These are phyloP conservation scores for Pharnaceum exiguum DNA, from an alignment of 148 eudicot species.

Conservation along the genomic window DNA sequence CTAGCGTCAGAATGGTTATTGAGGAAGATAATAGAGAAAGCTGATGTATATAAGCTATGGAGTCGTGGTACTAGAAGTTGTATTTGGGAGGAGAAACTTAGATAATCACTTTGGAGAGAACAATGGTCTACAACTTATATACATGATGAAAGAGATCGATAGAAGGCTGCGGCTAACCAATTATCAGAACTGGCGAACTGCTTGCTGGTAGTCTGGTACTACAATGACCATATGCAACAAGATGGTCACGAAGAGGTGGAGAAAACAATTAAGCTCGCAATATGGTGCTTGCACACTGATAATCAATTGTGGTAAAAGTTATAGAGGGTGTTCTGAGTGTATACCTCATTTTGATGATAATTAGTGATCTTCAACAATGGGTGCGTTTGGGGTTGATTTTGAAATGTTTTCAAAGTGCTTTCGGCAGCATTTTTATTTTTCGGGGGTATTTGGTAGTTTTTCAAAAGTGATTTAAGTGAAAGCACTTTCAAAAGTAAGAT, in stretches of 20 bases:
- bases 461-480: too few species aligned
- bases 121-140: neutral
- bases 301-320: neutral
- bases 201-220: neutral
- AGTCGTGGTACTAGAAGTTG: neutral
- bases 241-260: neutral
- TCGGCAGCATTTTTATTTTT: too few species aligned
- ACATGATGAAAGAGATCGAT: neutral
- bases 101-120: neutral
- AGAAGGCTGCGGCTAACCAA: neutral
- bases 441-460: too few species aligned
- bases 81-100: neutral
- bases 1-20: constrained; percentile 4
- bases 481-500: too few species aligned
- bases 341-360: too few species aligned
- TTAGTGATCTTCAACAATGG: too few species aligned
- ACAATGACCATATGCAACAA: neutral
- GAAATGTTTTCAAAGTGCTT: too few species aligned
- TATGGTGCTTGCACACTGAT: neutral
- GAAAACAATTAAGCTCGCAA: neutral
- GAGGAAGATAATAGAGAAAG: neutral
- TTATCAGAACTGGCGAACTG: neutral
- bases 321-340: neutral
- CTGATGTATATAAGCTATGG: constrained; percentile 2
- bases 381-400: too few species aligned